phyloP scores from a whole-genome alignment of 331 rosid genomes.

The Cydonia oblonga region DNA sequence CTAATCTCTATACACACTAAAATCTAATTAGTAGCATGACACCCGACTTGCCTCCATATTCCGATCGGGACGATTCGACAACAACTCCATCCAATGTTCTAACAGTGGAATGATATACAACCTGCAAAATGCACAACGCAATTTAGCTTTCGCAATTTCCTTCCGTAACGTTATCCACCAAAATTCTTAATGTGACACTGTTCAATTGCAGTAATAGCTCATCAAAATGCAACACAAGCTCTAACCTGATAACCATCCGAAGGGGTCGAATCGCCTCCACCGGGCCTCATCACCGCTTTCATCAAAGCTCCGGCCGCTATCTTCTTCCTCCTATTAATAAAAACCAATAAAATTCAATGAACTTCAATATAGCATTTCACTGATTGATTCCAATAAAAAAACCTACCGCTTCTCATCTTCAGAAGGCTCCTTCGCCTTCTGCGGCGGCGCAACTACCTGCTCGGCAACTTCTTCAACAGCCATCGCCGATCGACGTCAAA shows the following conservation, averaged over 20 bases:
- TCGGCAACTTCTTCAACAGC: slow-evolving; percentile 26
- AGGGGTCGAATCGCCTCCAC: slow-evolving; percentile 69
- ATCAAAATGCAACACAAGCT: background rate
- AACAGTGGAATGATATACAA: slow-evolving; percentile 63
- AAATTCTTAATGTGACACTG: background rate
- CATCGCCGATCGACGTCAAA: slow-evolving; percentile 26
- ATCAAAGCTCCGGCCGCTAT: slow-evolving; percentile 77
- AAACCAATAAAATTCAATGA: background rate
- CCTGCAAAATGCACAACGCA: slow-evolving; percentile 34
- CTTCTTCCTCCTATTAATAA: slow-evolving; percentile 55
- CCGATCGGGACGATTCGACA: slow-evolving; percentile 65
- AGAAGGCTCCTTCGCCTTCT: slow-evolving; percentile 49
- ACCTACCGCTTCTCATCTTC: slow-evolving; percentile 72
- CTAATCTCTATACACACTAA: background rate
- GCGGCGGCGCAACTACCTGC: slow-evolving; percentile 33
- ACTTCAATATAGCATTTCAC: background rate
- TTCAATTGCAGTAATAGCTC: background rate
- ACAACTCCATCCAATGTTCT: slow-evolving; percentile 86
- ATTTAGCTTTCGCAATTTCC: background rate
- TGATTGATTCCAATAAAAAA: background rate
- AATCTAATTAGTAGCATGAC: slow-evolving; percentile 1
- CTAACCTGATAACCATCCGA: slow-evolving; percentile 83
- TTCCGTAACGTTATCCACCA: background rate
- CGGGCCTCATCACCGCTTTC: slow-evolving; percentile 85
- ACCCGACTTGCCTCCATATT: slow-evolving; percentile 61